Conservation (phyloP, 2,329 filamentous ascomycete species). For the Aspergillus pseudotamarii region DNA sequence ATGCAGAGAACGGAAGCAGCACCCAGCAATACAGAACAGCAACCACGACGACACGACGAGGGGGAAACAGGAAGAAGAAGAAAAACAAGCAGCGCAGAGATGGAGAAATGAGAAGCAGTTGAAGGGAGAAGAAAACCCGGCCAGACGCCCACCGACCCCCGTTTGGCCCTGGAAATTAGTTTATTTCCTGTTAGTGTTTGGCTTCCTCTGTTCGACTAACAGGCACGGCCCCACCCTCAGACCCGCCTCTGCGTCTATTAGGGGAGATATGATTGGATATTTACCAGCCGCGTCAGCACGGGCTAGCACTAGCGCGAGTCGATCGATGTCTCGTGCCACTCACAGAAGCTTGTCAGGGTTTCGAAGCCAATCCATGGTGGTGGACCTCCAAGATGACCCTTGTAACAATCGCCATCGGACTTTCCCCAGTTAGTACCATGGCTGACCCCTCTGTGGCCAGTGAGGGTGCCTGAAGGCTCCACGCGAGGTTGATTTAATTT, state of each 20-base stretch:
- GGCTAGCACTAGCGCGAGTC: slow-evolving; percentile 18
- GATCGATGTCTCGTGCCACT: slow-evolving; percentile 26
- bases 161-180: slow-evolving; percentile 20
- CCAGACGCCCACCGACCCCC: slow-evolving; percentile 19
- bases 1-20: neutral
- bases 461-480: slow-evolving; percentile 6
- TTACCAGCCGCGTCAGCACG: slow-evolving; percentile 21
- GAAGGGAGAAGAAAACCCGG: slow-evolving; percentile 13
- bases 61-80: neutral
- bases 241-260: neutral
- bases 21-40: neutral
- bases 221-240: slow-evolving; percentile 5
- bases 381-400: slow-evolving; percentile 4
- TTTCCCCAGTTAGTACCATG: slow-evolving; percentile 11
- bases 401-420: slow-evolving; percentile 11
- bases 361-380: slow-evolving; percentile 4
- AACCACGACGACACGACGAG: neutral
- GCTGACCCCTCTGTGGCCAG: slow-evolving; percentile 5
- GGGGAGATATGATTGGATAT: neutral
- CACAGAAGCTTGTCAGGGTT: slow-evolving; percentile 23
- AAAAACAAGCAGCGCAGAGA: slow-evolving; percentile 5
- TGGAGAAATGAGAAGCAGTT: slow-evolving; percentile 3
- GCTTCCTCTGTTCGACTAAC: neutral
- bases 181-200: slow-evolving; percentile 13
- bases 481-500: slow-evolving; percentile 6